Base-by-base conservation (phyloP, 768 basidiomycete species). In the Rhizopogon rudus region DNA sequence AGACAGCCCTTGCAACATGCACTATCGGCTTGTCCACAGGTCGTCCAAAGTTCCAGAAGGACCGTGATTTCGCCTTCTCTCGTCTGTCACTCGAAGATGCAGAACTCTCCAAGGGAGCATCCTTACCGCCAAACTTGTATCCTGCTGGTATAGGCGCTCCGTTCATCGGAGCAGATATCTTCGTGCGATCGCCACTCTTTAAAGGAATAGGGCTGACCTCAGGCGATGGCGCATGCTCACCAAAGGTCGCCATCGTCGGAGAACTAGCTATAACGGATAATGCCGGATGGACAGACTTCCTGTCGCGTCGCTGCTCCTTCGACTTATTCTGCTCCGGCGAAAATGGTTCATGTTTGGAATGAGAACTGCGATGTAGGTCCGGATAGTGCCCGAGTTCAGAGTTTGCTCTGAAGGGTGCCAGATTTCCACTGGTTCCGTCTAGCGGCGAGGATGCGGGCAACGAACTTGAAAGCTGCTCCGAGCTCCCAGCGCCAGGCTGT, bases 1-100 rank as follows among this genome's bases (percentile, higher is more conserved):
- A 98, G 28, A 99, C 92, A 1, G 87, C 86, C 55, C 90, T 79
- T 53, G 84, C 81, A 46, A 73, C 64, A 61, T 73, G 77, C 3
- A 73, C 66, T 37, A 65, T 66, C 10, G 63, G 58, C 57, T 73
- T 78, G 57, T 77, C 76, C 58, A 78, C 77, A 28, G 80, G 80
- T 65, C 83, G 81, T 28, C 91, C 88, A 67, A 96, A 97, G 65
- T 85, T 86, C 93, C 94, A 97, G 76, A 98, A 97, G 6, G 86
- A 86, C 46, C 91, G 82, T 56, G 91, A 93, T 74, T 95, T 95
- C 20, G 90, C 88, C 74, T 95, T 98, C 66, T 93, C 88, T 55
- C 93, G 81, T 67, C 95, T 80, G 57, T 95, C 92, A 56, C 66
- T 84, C 42, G 64, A 67, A 13, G 67, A 62, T 16, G 48, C 20